Percentiles rank a stretch among this genome's conserved stretches.
Evolutionary conservation across 1,284 basidiomycete species (phyloP).

Genomic region (Malassezia dermatis): DNA sequence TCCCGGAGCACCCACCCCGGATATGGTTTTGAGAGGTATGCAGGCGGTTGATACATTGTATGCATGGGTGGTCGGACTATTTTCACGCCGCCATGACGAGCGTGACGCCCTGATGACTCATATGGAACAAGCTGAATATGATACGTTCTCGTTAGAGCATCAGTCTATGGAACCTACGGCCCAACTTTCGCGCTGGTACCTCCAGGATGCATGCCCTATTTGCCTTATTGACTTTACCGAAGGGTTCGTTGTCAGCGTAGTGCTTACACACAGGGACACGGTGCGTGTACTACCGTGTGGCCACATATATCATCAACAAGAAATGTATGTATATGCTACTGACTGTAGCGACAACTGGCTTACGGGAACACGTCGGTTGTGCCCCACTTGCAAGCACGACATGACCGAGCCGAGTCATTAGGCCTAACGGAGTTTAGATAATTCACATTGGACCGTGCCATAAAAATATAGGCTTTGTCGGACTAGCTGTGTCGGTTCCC

Average conservation of each 20-base stretch:
- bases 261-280: constrained; percentile 24
- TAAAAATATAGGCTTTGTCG: neutral
- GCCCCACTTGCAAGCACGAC: constrained; percentile 47
- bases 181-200: constrained; percentile 1
- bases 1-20: neutral
- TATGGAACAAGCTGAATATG: neutral
- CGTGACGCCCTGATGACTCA: neutral
- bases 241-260: constrained; percentile 12
- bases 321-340: constrained; percentile 14
- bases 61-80: constrained; percentile 17
- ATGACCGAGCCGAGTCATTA: constrained; percentile 17
- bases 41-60: constrained; percentile 37
- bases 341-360: constrained; percentile 41
- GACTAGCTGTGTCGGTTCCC: neutral
- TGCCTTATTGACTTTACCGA: constrained; percentile 43
- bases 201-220: constrained; percentile 42
- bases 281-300: constrained; percentile 44
- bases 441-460: neutral
- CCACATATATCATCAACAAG: constrained; percentile 41
- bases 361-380: constrained; percentile 36
- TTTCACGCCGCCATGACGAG: neutral
- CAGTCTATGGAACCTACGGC: neutral
- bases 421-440: neutral
- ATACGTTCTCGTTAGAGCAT: neutral
- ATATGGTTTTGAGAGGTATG: constrained; percentile 31